These are phyloP conservation scores for Fusarium proliferatum DNA, from an alignment of 2,329 filamentous ascomycete species.

Conservation along the genomic window DNA sequence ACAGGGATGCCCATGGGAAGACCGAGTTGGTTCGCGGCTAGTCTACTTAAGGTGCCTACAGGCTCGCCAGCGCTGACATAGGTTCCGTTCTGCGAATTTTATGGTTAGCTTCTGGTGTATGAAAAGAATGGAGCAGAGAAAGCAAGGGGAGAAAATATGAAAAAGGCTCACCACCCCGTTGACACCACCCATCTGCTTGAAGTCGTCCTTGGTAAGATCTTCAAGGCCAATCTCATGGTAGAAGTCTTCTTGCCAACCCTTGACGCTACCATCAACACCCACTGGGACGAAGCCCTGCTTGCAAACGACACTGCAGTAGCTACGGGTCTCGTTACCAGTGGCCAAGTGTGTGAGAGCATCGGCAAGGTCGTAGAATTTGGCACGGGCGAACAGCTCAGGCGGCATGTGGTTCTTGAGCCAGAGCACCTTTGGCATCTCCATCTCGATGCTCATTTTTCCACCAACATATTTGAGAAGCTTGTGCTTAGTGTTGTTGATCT, in stretches of 20 bases:
- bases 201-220: constrained; percentile 86
- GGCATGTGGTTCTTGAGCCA: constrained; percentile 99
- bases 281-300: constrained; percentile 97
- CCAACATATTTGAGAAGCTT: constrained; percentile 96
- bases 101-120: constrained; percentile 22
- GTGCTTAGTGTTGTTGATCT: constrained; percentile 93
- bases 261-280: constrained; percentile 96
- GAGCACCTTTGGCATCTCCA: constrained; percentile 98
- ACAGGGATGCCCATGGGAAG: constrained; percentile 89
- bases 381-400: constrained; percentile 85
- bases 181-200: constrained; percentile 93
- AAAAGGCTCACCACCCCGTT: constrained; percentile 84
- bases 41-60: constrained; percentile 85
- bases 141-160: constrained; percentile 29
- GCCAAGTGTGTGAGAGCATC: constrained; percentile 95
- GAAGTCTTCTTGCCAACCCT: constrained; percentile 98
- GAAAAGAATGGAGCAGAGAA: neutral
- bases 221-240: constrained; percentile 86
- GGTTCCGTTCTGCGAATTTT: constrained; percentile 77
- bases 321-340: constrained; percentile 89
- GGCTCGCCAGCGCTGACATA: constrained; percentile 94
- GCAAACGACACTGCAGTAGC: constrained; percentile 95
- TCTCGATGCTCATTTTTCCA: constrained; percentile 98
- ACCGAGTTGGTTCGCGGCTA: constrained; percentile 84
- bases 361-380: constrained; percentile 96